A percentile compares a stretch with the other conserved stretches of the same genome.
These are phyloP conservation scores for Mycena albidolilacea DNA, from an alignment of 768 basidiomycete genomes.

Conservation along the genomic window DNA sequence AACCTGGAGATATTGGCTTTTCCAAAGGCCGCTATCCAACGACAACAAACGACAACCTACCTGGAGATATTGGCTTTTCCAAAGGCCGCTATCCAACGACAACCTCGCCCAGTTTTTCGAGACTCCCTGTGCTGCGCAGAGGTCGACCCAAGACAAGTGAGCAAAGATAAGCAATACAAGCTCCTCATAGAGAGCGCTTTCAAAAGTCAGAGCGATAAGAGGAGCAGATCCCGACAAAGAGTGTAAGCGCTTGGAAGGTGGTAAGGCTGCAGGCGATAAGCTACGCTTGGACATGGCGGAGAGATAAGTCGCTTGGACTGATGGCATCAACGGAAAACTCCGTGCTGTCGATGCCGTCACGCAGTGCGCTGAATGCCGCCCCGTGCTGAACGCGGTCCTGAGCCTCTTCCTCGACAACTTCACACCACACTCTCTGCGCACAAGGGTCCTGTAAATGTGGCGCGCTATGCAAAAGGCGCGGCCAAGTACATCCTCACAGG, in stretches of 20 bases:
- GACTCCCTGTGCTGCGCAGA: constrained; percentile 74
- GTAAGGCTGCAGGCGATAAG: constrained; percentile 65
- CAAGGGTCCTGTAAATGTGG: constrained; percentile 91
- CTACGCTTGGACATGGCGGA: constrained; percentile 65
- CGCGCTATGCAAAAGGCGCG: constrained; percentile 90
- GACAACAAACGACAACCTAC: too few species aligned
- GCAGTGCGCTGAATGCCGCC: constrained; percentile 45
- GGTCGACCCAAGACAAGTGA: constrained; percentile 74
- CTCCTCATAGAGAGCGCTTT: constrained; percentile 79
- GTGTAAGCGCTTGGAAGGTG: constrained; percentile 72
- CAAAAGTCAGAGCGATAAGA: constrained; percentile 56
- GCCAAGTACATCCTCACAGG: constrained; percentile 95
- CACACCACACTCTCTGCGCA: constrained; percentile 77
- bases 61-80: constrained; percentile 75
- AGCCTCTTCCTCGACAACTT: constrained; percentile 69
- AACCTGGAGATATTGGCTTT: constrained; percentile 70
- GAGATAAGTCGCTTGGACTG: constrained; percentile 2
- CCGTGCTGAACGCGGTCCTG: constrained; percentile 65
- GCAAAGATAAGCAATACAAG: constrained; percentile 83
- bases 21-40: constrained; percentile 83
- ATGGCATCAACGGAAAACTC: constrained; percentile 4
- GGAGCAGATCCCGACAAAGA: constrained; percentile 33
- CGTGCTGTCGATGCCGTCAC: too few species aligned
- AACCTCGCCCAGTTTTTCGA: constrained; percentile 79
- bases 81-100: constrained; percentile 79